A percentile compares a stretch with the other conserved stretches of the same genome.
phyloP scores from a whole-genome alignment of 2,329 filamentous ascomycete genomes.

The Trichoderma atrobrunneum region DNA sequence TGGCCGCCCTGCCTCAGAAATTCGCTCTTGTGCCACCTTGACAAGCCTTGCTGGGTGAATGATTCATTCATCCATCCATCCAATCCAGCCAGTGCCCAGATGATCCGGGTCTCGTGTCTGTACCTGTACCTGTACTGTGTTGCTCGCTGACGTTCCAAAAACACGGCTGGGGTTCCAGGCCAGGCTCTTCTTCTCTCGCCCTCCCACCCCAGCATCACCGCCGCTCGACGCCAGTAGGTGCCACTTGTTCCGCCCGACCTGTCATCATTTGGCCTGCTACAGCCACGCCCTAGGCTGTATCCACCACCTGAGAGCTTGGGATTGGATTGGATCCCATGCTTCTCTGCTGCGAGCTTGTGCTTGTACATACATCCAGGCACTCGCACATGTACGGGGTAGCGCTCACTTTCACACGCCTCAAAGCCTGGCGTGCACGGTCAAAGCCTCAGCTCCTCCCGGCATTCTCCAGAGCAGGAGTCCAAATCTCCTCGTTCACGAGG shows the following conservation, averaged over 20 bases:
- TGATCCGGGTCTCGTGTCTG: not conserved
- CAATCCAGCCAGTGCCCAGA: not conserved
- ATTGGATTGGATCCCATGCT: not conserved
- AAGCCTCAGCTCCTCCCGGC: conserved; percentile 15
- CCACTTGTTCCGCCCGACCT: conserved; percentile 21
- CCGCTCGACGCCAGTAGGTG: conserved; percentile 21
- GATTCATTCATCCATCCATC: not conserved
- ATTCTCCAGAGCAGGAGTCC: not conserved
- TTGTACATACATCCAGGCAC: conserved; percentile 1
- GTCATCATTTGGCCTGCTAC: conserved; percentile 21
- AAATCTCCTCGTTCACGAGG: conserved; percentile 19
- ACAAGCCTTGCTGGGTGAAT: not conserved
- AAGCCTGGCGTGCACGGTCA: conserved; percentile 11
- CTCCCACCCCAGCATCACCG: conserved; percentile 14
- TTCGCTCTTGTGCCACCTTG: not conserved
- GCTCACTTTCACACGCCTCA: conserved; percentile 15
- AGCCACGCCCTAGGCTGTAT: conserved; percentile 17
- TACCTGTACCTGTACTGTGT: not conserved
- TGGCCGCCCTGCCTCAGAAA: not conserved
- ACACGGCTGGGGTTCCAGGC: not conserved
- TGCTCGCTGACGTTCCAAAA: not conserved
- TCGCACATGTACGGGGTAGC: conserved; percentile 12
- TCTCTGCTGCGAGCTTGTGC: not conserved
- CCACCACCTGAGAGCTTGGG: not conserved
- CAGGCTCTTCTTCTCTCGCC: not conserved